Conservation (phyloP, 1,139 yeast genomes). For the Suhomyces kunorum region DNA sequence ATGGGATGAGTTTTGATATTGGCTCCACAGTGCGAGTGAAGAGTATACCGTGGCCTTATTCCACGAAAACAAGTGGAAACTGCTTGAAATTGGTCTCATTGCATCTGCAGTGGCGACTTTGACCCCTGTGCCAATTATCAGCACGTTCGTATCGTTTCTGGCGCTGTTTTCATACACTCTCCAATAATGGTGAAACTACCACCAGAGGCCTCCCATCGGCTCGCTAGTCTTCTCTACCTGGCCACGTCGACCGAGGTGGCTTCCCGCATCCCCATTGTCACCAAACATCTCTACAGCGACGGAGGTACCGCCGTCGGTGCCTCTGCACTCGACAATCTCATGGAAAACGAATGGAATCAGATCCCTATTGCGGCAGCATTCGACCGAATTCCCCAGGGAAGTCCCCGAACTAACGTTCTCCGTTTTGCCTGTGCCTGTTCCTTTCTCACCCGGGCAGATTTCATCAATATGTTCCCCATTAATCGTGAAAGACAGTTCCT, state of each 20-base stretch:
- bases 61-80: no score
- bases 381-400: conserved; percentile 22
- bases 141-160: not conserved
- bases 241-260: conserved; percentile 34
- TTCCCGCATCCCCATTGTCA: conserved; percentile 29
- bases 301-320: conserved; percentile 13
- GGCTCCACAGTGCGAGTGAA: no score
- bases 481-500: conserved; percentile 32
- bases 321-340: conserved; percentile 33
- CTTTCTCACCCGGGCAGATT: conserved; percentile 40
- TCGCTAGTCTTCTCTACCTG: conserved; percentile 34
- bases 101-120: not conserved
- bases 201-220: conserved; percentile 28
- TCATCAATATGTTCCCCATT: conserved; percentile 38
- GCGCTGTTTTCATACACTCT: not conserved
- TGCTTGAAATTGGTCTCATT: not conserved
- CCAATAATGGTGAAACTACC: conserved; percentile 20
- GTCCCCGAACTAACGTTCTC: conserved; percentile 34
- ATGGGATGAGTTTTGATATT: no score
- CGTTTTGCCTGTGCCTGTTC: conserved; percentile 39
- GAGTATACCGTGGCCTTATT: no score
- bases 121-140: not conserved
- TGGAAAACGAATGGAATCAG: conserved; percentile 36
- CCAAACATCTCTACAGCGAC: conserved; percentile 27
- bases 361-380: conserved; percentile 30